Percentiles rank a stretch among this genome's conserved stretches.
Conservation (phyloP, 2,329 filamentous ascomycete genomes). For the Cordyceps cateniannulata region DNA sequence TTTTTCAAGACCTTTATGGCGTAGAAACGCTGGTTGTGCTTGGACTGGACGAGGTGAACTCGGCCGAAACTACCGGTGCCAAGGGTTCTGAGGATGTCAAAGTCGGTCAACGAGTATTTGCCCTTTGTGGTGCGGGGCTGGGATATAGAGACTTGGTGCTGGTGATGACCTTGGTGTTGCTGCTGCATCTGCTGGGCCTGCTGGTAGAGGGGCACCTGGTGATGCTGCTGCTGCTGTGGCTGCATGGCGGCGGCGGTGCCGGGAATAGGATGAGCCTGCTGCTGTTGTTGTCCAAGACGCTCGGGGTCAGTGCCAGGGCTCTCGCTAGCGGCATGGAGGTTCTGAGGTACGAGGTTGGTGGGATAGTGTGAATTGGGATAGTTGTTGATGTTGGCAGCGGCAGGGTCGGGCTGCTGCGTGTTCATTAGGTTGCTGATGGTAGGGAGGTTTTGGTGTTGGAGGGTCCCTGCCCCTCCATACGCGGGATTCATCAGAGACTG, state of each 20-base stretch:
- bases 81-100: constrained; percentile 81
- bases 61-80: constrained; percentile 96
- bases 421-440: constrained; percentile 83
- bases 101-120: constrained; percentile 92
- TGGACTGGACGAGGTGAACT: constrained; percentile 94
- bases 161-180: constrained; percentile 20
- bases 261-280: constrained; percentile 18
- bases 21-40: constrained; percentile 97
- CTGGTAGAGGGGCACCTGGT: constrained; percentile 17
- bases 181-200: constrained; percentile 24
- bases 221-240: constrained; percentile 19
- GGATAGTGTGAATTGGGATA: constrained; percentile 21
- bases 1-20: constrained; percentile 99
- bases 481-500: constrained; percentile 11
- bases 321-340: constrained; percentile 23
- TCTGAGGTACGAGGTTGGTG: constrained; percentile 21
- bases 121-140: constrained; percentile 75
- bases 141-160: constrained; percentile 26
- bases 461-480: constrained; percentile 20
- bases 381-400: constrained; percentile 16
- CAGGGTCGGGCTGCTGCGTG: constrained; percentile 37
- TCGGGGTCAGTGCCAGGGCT: constrained; percentile 32
- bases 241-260: constrained; percentile 17
- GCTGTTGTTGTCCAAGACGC: constrained; percentile 32
- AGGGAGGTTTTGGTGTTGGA: constrained; percentile 63